phyloP scores from a whole-genome alignment of 202 grass and related monocot species.

The Bolboschoenoplectus hybrid region DNA sequence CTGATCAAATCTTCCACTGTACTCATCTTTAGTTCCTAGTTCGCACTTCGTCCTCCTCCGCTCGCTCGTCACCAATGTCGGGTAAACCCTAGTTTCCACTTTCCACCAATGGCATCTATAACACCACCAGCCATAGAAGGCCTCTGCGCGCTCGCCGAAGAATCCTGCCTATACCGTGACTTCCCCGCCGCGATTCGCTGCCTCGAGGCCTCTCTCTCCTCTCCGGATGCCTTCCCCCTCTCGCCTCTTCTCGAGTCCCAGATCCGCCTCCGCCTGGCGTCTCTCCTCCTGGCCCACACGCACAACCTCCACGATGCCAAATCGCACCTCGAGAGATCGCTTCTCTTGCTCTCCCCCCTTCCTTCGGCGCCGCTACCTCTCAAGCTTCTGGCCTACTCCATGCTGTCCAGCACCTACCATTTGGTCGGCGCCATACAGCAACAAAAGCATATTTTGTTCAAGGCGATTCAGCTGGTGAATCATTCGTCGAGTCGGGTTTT shows the following conservation, averaged over 20 bases:
- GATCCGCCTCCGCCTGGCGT: conserved; percentile 68
- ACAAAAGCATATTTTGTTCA: conserved; percentile 70
- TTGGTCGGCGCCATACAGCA: conserved; percentile 56
- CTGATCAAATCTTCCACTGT: no score
- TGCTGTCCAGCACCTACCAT: conserved; percentile 59
- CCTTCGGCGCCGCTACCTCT: conserved; percentile 66
- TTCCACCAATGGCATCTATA: conserved; percentile 34
- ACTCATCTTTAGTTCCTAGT: no score
- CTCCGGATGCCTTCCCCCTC: conserved; percentile 51
- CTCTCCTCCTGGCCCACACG: conserved; percentile 53
- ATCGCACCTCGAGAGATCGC: conserved; percentile 72
- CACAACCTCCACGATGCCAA: conserved; percentile 60
- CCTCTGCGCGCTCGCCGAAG: conserved; percentile 82
- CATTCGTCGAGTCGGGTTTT: conserved; percentile 47
- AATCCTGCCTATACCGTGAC: conserved; percentile 73
- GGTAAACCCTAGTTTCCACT: background rate
- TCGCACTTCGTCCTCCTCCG: background rate
- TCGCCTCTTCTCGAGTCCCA: conserved; percentile 77
- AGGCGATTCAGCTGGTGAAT: conserved; percentile 59
- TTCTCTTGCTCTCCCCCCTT: conserved; percentile 61
- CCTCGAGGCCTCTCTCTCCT: conserved; percentile 61
- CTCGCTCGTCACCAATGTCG: background rate
- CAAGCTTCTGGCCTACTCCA: conserved; percentile 74
- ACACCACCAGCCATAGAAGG: conserved; percentile 56
- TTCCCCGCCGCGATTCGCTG: conserved; percentile 55